Conservation (phyloP, 495 filamentous ascomycete genomes). For the Neurospora hispaniola region DNA sequence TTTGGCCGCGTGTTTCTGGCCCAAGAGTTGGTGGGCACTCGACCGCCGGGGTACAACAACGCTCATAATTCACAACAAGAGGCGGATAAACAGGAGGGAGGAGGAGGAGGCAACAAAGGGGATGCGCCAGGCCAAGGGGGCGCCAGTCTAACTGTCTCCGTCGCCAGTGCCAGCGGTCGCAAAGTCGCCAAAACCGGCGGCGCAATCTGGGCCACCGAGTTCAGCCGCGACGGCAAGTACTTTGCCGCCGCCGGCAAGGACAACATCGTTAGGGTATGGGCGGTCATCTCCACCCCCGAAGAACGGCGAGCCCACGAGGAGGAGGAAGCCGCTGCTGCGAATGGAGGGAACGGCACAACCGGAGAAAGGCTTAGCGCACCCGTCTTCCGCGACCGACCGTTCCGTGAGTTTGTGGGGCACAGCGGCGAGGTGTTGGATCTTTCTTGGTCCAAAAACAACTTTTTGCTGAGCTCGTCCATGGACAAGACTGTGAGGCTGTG, state of each 20-base stretch:
- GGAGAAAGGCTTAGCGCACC: constrained; percentile 69
- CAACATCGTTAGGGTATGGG: constrained; percentile 78
- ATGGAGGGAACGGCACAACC: constrained; percentile 12
- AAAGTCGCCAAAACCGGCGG: constrained; percentile 30
- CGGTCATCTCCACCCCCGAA: constrained; percentile 70
- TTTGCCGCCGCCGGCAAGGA: constrained; percentile 86
- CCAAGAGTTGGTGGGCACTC: constrained; percentile 62
- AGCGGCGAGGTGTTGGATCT: constrained; percentile 80
- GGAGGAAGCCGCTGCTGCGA: constrained; percentile 50
- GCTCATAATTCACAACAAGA: background rate
- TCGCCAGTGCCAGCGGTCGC: constrained; percentile 26
- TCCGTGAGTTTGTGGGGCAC: constrained; percentile 75
- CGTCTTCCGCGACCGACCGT: constrained; percentile 72
- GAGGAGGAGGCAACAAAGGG: background rate
- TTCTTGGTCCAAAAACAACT: constrained; percentile 99
- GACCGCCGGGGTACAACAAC: constrained; percentile 7
- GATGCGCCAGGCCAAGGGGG: background rate
- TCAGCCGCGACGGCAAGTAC: constrained; percentile 88
- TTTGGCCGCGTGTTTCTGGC: constrained; percentile 86
- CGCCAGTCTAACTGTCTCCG: constrained; percentile 21
- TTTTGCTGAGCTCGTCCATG: constrained; percentile 93
- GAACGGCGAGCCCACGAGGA: constrained; percentile 62
- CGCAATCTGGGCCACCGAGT: constrained; percentile 85
- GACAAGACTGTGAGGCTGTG: constrained; percentile 95
- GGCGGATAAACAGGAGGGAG: background rate